Base-by-base conservation (phyloP, 1,139 yeast genomes). In the Sugiyamaella sp. region DNA sequence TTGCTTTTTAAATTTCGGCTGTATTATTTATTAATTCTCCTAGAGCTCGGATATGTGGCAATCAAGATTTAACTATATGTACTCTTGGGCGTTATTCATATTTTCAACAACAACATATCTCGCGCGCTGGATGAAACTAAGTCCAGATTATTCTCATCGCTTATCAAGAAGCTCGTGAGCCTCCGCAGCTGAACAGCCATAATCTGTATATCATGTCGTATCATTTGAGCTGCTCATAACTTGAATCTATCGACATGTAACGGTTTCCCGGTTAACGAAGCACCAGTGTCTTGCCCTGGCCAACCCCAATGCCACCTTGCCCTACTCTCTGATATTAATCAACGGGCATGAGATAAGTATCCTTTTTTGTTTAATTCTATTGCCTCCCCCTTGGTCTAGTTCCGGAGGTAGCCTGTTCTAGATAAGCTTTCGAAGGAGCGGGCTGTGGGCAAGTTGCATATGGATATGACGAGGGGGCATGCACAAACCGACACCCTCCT, bases 1-100 rank as follows among this genome's bases (percentile, higher is more conserved):
- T 41, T 41, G 25, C 24, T 33, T 33, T 44, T 44, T 44, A 32
- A 21, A 29, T 44, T 44, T 44, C 48, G 48, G 41, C 22, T 44
- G 41, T 33, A 44, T 35, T 44, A 22, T 21, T 29, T 33, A 21
- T 33, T 44, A 25, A 33, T 33, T 44, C 40, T 22, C 40, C 22
- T 44, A 20, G 27, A 20, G 48, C 48, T 44, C 48, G 48, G 48
- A 44, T 44, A 41, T 43, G 39, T 35, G 38, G 37, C 41, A 44
- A 19, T 33, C 46, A 33, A 43, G 46, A 37, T 20, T 29, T 29
- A 27, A 27, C n/a, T 27, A 6, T 12, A 29, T 29, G 29, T 29
- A 29, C 35, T 10, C 4, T 29, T 8, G 35, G 14, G 14, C 14
- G 14, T 8, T 29, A 29, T 29, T 29, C 35, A 29, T 29, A 29